These are phyloP conservation scores for Rhodamnia rubescens DNA, from an alignment of 345 rosid genomes.

Conservation along the genomic window DNA sequence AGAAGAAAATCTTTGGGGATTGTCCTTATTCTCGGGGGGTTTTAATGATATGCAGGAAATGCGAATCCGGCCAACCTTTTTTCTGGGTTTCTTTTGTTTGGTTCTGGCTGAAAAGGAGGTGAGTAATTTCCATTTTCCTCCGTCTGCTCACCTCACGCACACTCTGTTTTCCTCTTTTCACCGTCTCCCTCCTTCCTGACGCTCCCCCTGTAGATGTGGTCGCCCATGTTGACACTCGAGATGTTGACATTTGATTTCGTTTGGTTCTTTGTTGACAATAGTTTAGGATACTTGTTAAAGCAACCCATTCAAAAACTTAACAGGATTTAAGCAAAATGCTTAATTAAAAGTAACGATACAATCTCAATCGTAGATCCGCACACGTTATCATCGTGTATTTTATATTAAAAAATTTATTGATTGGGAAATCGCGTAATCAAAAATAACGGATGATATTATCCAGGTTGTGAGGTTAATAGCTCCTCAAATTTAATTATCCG, in stretches of 20 bases:
- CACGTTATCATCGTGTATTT: too few relatives aligned
- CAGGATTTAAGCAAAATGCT: neutral
- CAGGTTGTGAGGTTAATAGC: too few relatives aligned
- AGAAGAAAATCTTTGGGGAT: neutral
- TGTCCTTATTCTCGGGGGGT: neutral
- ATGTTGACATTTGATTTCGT: neutral
- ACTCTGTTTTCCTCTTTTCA: neutral
- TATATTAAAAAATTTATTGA: too few relatives aligned
- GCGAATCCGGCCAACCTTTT: neutral
- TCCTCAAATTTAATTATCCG: too few relatives aligned
- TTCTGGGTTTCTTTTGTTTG: neutral
- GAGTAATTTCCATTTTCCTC: neutral
- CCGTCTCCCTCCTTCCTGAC: neutral
- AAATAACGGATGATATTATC: too few relatives aligned
- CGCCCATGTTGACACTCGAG: neutral
- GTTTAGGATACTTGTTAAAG: neutral
- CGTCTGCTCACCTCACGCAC: neutral
- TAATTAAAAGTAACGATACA: too few relatives aligned
- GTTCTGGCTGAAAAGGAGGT: neutral
- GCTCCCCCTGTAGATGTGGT: neutral
- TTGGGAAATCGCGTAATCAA: too few relatives aligned
- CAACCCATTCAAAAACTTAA: neutral
- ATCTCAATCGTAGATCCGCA: too few relatives aligned
- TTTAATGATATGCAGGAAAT: neutral
- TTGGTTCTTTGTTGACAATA: neutral